Evolutionary conservation across 306 rosid genomes (phyloP).

Genomic region (Cucumis cinereus): DNA sequence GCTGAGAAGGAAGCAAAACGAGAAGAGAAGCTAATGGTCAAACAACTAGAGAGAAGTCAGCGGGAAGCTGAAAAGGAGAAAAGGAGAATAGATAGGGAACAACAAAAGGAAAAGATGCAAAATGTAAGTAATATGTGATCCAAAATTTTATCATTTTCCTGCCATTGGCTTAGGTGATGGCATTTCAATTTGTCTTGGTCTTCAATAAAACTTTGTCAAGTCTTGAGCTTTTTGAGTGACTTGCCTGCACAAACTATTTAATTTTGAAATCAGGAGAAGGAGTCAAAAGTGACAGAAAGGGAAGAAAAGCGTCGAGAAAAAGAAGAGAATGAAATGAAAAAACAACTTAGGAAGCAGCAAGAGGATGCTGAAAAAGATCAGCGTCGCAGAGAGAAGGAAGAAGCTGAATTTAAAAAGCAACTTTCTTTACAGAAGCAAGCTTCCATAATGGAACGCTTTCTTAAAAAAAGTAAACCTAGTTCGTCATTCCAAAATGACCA

Average conservation of each 20-base stretch:
- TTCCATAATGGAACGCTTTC: constrained; percentile 83
- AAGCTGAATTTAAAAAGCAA: constrained; percentile 52
- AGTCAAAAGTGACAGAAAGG: constrained; percentile 35
- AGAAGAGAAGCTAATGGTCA: constrained; percentile 52
- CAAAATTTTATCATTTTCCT: neutral
- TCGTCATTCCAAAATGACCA: constrained; percentile 23
- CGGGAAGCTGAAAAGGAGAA: constrained; percentile 58
- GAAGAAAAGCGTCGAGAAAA: constrained; percentile 37
- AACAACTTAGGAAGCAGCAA: constrained; percentile 53
- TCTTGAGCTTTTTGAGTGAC: neutral
- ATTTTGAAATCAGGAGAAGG: constrained; percentile 37
- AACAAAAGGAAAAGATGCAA: constrained; percentile 33
- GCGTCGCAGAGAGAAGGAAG: constrained; percentile 65
- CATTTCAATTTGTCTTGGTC: neutral
- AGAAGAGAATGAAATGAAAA: constrained; percentile 40
- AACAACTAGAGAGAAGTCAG: constrained; percentile 57
- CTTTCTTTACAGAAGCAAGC: constrained; percentile 63
- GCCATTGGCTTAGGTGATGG: neutral
- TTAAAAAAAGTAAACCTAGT: constrained; percentile 45
- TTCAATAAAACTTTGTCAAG: neutral
- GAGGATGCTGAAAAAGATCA: constrained; percentile 68
- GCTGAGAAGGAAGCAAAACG: constrained; percentile 52
- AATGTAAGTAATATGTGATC: constrained; percentile 32
- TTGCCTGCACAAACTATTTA: neutral
- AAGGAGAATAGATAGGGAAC: constrained; percentile 32